These are phyloP conservation scores for Aureobasidium sp. DNA, from an alignment of 2,329 filamentous ascomycete genomes.

Conservation along the genomic window DNA sequence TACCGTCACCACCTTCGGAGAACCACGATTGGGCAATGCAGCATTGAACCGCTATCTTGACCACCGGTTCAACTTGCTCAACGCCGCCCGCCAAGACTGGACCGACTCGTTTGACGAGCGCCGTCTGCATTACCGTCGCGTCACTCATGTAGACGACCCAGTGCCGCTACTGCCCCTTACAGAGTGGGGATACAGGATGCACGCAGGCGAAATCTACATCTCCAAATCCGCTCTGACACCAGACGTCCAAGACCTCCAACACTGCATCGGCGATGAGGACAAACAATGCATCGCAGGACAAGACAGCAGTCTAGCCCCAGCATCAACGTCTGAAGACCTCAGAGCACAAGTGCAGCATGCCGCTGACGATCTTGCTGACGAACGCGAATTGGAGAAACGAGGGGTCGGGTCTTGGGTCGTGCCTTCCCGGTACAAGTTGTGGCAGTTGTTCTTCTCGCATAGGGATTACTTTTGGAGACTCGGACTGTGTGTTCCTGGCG, in stretches of 20 bases:
- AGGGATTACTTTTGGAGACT: constrained; percentile 95
- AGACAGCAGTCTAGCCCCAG: constrained; percentile 30
- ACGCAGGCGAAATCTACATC: constrained; percentile 85
- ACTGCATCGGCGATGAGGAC: constrained; percentile 69
- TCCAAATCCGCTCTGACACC: constrained; percentile 64
- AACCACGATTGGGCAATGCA: constrained; percentile 60
- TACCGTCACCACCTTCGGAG: constrained; percentile 82
- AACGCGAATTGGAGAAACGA: neutral
- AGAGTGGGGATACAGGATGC: constrained; percentile 82
- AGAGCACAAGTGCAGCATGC: neutral
- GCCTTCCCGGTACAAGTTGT: constrained; percentile 63
- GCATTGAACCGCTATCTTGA: constrained; percentile 50
- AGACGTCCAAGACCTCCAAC: constrained; percentile 56
- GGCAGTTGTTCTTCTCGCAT: constrained; percentile 89
- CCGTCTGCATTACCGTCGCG: constrained; percentile 55
- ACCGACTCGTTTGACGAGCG: constrained; percentile 26
- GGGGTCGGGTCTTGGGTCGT: constrained; percentile 23
- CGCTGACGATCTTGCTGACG: neutral
- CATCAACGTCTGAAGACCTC: neutral
- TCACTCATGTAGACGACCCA: constrained; percentile 83
- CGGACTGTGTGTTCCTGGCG: constrained; percentile 70
- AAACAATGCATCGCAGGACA: constrained; percentile 61
- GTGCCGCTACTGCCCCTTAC: constrained; percentile 77
- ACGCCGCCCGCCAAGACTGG: neutral
- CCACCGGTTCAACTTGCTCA: constrained; percentile 37